Evolutionary conservation across 2,329 filamentous ascomycete species (phyloP).

Genomic region (Aspergillus neotritici): DNA sequence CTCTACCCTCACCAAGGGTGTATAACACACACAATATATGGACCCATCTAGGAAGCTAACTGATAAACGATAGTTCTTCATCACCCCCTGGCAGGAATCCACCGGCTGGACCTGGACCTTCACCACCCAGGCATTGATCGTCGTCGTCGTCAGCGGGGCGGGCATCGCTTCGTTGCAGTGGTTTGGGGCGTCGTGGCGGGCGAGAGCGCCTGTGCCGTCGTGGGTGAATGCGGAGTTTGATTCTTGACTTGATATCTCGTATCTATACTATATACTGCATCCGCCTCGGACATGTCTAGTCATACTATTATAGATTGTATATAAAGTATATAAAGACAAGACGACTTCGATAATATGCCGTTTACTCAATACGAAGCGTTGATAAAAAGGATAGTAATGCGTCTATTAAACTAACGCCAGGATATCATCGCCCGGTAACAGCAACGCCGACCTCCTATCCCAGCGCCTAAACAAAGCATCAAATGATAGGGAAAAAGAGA

Average conservation of each 20-base stretch:
- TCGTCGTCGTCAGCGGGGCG: constrained; percentile 36
- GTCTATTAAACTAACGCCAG: too few relatives aligned
- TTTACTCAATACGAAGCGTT: too few relatives aligned
- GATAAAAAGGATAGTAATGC: too few relatives aligned
- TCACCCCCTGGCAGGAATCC: constrained; percentile 43
- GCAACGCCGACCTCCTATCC: too few relatives aligned
- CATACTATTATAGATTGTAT: too few relatives aligned
- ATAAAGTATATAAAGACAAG: not conserved
- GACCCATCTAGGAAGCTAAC: not conserved
- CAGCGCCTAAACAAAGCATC: too few relatives aligned
- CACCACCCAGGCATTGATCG: constrained; percentile 45
- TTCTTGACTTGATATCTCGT: constrained; percentile 6
- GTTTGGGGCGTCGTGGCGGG: constrained; percentile 37
- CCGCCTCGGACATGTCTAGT: too few relatives aligned
- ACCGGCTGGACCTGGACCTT: constrained; percentile 50
- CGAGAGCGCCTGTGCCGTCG: constrained; percentile 32
- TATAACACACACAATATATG: too few relatives aligned
- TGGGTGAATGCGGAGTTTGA: constrained; percentile 46
- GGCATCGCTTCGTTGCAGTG: constrained; percentile 37
- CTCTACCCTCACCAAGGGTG: not conserved
- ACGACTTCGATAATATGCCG: too few relatives aligned
- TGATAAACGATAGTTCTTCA: constrained; percentile 44
- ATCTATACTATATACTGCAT: too few relatives aligned
- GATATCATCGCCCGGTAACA: too few relatives aligned
- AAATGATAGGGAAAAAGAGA: too few relatives aligned